phyloP scores from a whole-genome alignment of 345 rosid species.

The Euphorbia lathyris region DNA sequence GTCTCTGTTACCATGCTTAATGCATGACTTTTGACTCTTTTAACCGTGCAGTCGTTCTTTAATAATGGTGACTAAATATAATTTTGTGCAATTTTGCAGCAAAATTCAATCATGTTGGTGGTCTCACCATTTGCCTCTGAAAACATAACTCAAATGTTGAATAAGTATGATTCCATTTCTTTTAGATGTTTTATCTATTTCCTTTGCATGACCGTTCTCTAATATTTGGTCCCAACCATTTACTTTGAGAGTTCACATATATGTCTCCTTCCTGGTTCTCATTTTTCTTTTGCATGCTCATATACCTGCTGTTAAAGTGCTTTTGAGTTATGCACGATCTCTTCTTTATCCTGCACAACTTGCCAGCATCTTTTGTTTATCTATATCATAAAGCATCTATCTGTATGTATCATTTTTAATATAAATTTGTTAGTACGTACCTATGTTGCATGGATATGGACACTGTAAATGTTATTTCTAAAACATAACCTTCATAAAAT shows the following conservation, averaged over 20 bases:
- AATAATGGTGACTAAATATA: conserved; percentile 6
- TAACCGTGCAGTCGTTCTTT: conserved; percentile 5
- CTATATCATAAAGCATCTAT: background rate
- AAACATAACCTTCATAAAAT: too few species aligned
- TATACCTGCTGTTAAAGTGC: background rate
- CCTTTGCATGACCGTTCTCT: background rate
- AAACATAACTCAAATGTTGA: conserved; percentile 57
- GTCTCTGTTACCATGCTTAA: conserved; percentile 16
- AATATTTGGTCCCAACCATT: background rate
- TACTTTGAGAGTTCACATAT: background rate
- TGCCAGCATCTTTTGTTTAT: background rate
- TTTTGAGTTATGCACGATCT: background rate
- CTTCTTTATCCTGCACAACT: background rate
- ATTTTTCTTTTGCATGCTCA: background rate
- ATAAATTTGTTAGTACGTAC: background rate
- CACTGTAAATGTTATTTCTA: too few species aligned
- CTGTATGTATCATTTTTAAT: background rate
- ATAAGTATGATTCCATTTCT: conserved; percentile 47
- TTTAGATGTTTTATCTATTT: background rate
- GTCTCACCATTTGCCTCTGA: conserved; percentile 67
- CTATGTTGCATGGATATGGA: too few species aligned
- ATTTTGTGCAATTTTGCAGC: conserved; percentile 40
- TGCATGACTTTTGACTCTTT: background rate
- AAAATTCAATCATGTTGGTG: conserved; percentile 60
- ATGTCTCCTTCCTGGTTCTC: background rate